Percentiles rank a stretch among this genome's conserved stretches.
Evolutionary conservation across 163 green algal genomes (phyloP).

Genomic region (Prototheca cutis): DNA sequence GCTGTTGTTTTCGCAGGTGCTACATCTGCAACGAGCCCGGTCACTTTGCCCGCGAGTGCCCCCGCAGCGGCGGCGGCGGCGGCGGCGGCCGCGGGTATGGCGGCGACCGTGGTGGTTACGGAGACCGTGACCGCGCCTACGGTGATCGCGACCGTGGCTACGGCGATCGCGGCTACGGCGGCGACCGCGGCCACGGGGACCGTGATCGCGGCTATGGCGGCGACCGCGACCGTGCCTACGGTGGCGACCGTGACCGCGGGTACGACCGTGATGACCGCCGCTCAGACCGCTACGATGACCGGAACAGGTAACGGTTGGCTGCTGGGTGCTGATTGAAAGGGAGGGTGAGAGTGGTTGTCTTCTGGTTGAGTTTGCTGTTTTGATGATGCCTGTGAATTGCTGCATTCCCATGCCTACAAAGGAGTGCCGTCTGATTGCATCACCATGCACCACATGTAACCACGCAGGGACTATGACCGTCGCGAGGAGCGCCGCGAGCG

Average conservation of each 20-base stretch:
- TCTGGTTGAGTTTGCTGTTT: too few relatives aligned
- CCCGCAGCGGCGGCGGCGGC: not conserved
- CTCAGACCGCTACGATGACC: not conserved
- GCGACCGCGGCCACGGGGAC: not conserved
- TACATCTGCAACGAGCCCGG: conserved; percentile 33
- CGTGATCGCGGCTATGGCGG: not conserved
- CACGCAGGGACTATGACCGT: not conserved
- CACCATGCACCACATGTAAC: too few relatives aligned
- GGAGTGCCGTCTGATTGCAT: too few relatives aligned
- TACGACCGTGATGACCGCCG: not conserved
- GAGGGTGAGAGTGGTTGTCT: too few relatives aligned
- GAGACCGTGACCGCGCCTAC: not conserved
- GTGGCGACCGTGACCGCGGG: not conserved
- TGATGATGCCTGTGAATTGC: too few relatives aligned
- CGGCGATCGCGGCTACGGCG: not conserved
- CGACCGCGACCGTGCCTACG: conserved; percentile 3
- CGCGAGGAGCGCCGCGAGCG: not conserved
- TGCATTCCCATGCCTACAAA: too few relatives aligned
- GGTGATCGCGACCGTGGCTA: conserved; percentile 1
- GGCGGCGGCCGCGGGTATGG: conserved; percentile 1
- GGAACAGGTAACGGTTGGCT: not conserved
- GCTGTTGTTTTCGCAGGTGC: conserved; percentile 33
- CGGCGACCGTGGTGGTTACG: not conserved
- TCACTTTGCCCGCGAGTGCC: conserved; percentile 37
- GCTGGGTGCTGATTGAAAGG: too few relatives aligned